Conservation (phyloP, 148 eudicot species). For the Camellia japonica region DNA sequence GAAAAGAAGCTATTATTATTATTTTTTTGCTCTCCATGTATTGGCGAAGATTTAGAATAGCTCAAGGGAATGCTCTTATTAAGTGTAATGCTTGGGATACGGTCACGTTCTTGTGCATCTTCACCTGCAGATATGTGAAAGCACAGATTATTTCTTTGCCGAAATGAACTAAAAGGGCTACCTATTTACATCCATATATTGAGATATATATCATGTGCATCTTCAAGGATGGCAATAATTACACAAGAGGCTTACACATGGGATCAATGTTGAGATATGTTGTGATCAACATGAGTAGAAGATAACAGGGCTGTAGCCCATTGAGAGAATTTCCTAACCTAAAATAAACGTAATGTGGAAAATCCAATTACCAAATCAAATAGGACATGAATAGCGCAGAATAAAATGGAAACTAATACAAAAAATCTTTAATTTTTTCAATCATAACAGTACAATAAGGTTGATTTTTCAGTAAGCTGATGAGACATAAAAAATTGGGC, state of each 20-base stretch:
- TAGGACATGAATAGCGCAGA: background rate
- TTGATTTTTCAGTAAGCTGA: background rate
- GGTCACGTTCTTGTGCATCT: slow-evolving; percentile 41
- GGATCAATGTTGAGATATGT: background rate
- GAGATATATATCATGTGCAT: background rate
- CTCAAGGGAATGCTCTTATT: slow-evolving; percentile 24
- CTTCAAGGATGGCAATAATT: background rate
- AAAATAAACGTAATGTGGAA: background rate
- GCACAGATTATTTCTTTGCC: slow-evolving; percentile 8
- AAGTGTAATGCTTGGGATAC: slow-evolving; percentile 32
- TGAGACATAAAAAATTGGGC: background rate
- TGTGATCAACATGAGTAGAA: background rate
- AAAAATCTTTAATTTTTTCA: background rate
- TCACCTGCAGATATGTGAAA: slow-evolving; percentile 40
- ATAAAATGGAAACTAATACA: background rate
- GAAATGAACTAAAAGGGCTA: background rate
- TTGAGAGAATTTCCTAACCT: background rate
- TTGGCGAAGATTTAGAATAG: slow-evolving; percentile 10
- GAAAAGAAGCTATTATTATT: background rate
- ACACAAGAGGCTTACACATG: background rate
- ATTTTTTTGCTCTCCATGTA: slow-evolving; percentile 4
- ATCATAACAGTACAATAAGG: background rate
- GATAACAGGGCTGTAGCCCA: background rate
- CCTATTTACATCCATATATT: background rate
- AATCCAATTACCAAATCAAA: background rate